Evolutionary conservation across 2,329 filamentous ascomycete species (phyloP).

Genomic region (Rugonectria rugulosa): DNA sequence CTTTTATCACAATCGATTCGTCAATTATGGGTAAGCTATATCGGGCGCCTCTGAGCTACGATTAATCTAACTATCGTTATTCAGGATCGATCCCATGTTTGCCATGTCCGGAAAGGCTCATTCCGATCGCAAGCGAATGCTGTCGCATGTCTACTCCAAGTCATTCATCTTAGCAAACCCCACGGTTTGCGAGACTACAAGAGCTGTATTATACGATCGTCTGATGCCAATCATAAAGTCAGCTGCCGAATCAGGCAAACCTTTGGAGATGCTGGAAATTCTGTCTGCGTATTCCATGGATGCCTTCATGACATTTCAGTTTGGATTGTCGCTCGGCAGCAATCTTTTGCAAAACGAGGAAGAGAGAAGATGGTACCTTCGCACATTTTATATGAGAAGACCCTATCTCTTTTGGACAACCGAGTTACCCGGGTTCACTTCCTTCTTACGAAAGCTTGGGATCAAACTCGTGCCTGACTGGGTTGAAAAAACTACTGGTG

Average conservation of each 20-base stretch:
- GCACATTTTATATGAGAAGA: too few species aligned
- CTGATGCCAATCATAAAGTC: too few species aligned
- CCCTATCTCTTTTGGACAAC: too few species aligned
- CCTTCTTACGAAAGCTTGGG: slow-evolving; percentile 11
- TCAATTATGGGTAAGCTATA: slow-evolving; percentile 15
- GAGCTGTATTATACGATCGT: too few species aligned
- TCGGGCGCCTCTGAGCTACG: too few species aligned
- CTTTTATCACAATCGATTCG: slow-evolving; percentile 14
- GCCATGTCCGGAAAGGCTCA: too few species aligned
- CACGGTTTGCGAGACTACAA: too few species aligned
- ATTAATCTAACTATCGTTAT: too few species aligned
- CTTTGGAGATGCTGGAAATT: slow-evolving; percentile 21
- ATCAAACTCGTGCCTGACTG: slow-evolving; percentile 8
- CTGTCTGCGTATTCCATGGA: slow-evolving; percentile 24
- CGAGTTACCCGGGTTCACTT: slow-evolving; percentile 15
- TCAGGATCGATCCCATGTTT: too few species aligned
- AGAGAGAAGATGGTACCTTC: slow-evolving; percentile 10
- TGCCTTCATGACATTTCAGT: slow-evolving; percentile 22
- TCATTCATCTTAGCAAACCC: too few species aligned
- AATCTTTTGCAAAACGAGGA: slow-evolving; percentile 24
- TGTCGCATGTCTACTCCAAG: too few species aligned
- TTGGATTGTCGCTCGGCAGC: slow-evolving; percentile 12
- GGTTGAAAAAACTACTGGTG: slow-evolving; percentile 14
- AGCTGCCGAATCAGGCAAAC: too few species aligned
- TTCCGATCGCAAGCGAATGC: background rate